Evolutionary conservation across 305 asterid species (phyloP).

Genomic region (Vinca major): DNA sequence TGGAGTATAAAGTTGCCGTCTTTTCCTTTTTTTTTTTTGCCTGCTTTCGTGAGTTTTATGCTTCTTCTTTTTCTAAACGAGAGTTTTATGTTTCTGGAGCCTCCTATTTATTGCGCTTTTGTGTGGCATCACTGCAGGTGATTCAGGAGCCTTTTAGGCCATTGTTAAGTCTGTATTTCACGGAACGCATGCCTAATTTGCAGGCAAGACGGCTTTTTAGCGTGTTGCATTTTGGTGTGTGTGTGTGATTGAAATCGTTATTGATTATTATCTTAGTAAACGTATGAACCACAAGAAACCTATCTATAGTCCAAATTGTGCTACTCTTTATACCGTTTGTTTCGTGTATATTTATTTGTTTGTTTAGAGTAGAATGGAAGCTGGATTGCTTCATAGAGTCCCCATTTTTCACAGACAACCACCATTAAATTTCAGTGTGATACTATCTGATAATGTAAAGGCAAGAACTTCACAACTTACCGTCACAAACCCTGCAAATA

Average conservation of each 20-base stretch:
- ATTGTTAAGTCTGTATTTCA: background rate
- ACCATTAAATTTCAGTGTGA: conserved; percentile 19
- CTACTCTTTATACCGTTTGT: background rate
- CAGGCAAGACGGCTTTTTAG: background rate
- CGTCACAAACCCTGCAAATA: conserved; percentile 18
- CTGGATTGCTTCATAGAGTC: conserved; percentile 25
- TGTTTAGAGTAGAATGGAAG: conserved; percentile 30
- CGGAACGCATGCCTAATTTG: background rate
- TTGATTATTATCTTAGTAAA: background rate
- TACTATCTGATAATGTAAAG: conserved; percentile 14
- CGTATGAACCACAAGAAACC: background rate
- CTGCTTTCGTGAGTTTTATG: background rate
- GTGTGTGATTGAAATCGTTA: background rate
- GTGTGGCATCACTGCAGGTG: background rate
- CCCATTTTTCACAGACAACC: conserved; percentile 32
- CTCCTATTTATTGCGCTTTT: background rate
- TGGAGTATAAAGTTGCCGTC: background rate
- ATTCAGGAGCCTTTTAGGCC: background rate
- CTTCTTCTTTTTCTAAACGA: background rate
- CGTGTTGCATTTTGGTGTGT: background rate
- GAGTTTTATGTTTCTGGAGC: background rate
- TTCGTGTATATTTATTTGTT: background rate
- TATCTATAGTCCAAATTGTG: background rate
- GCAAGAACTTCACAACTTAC: conserved; percentile 18
- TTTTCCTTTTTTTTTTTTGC: background rate